These are phyloP conservation scores for Hypocrella siamensis DNA, from an alignment of 2,329 filamentous ascomycete species.

Conservation along the genomic window DNA sequence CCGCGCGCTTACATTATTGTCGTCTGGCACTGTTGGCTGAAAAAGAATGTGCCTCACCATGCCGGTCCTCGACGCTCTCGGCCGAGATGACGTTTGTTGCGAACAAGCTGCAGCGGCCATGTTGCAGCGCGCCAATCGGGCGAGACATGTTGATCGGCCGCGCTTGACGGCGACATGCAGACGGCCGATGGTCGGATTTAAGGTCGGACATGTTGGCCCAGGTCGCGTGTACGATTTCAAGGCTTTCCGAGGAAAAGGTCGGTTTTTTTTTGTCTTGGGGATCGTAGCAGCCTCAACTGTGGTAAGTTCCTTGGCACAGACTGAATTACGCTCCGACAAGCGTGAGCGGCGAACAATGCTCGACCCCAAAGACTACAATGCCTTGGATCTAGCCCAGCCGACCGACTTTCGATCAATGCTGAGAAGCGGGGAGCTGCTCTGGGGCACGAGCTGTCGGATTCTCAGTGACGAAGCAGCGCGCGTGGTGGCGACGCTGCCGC, in stretches of 20 bases:
- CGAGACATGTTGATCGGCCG: neutral
- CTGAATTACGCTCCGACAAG: no score
- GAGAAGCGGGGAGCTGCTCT: neutral
- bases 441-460: neutral
- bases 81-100: neutral
- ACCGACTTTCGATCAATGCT: slow-evolving; percentile 1
- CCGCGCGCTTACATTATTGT: no score
- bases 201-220: neutral
- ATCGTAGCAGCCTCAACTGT: no score
- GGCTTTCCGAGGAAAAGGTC: neutral
- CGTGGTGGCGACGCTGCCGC: neutral
- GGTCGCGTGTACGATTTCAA: neutral
- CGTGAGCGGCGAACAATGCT: neutral
- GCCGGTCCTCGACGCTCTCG: no score
- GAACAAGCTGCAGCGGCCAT: neutral
- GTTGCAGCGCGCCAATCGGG: neutral
- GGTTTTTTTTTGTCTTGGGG: neutral
- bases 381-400: slow-evolving; percentile 1
- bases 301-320: no score
- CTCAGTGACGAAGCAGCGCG: slow-evolving; percentile 1
- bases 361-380: neutral
- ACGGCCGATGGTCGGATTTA: neutral
- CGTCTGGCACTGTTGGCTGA: no score
- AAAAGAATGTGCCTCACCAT: no score
- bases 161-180: neutral